Conservation (phyloP, 1,139 yeast species). For the Pichia terricola region DNA sequence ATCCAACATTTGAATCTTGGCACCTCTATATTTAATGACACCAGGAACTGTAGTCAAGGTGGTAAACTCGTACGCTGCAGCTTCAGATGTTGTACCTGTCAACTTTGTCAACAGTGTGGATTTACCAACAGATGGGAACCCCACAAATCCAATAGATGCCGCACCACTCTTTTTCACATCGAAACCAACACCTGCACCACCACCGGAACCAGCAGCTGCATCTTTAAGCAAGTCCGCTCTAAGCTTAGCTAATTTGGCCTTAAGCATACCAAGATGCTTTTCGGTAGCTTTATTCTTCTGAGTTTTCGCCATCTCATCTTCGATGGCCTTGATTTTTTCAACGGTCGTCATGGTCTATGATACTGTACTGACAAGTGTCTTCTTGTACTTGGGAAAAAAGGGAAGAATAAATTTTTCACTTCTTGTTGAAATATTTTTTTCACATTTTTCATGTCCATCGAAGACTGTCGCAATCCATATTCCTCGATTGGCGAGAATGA, state of each 20-base stretch:
- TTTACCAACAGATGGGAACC: conserved; percentile 98
- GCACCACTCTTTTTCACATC: conserved; percentile 98
- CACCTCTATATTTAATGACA: conserved; percentile 90
- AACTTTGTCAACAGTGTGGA: conserved; percentile 76
- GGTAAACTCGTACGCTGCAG: conserved; percentile 95
- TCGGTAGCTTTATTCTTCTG: conserved; percentile 95
- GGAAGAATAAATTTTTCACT: neutral
- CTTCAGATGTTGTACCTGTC: conserved; percentile 95
- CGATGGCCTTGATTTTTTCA: conserved; percentile 84
- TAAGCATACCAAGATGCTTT: conserved; percentile 91
- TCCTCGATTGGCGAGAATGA: no score
- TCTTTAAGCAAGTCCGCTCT: conserved; percentile 86
- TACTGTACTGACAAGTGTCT: neutral
- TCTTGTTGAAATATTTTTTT: no score
- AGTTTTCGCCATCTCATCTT: conserved; percentile 90
- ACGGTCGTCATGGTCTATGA: conserved; percentile 47
- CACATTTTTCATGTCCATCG: no score
- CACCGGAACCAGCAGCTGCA: conserved; percentile 60
- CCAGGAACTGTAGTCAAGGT: conserved; percentile 98
- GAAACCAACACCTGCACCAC: conserved; percentile 86
- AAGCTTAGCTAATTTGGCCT: conserved; percentile 90
- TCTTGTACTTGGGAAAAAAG: neutral
- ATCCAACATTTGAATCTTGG: conserved; percentile 95
- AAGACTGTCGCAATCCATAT: no score
- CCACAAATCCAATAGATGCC: conserved; percentile 94